phyloP scores from a whole-genome alignment of 768 basidiomycete genomes.

The Trametes villosa region DNA sequence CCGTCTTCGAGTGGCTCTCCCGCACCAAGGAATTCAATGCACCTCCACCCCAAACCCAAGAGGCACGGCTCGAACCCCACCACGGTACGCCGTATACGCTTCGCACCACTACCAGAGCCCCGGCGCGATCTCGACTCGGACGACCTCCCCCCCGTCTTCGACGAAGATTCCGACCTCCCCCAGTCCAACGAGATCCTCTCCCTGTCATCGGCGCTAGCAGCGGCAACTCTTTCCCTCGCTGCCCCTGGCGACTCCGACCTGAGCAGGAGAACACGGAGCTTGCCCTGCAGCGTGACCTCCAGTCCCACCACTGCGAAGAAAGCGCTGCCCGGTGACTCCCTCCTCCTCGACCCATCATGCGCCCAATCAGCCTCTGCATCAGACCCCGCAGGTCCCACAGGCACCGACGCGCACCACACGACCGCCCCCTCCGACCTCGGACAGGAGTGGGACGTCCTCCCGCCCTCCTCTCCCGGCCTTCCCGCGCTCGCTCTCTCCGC shows the following conservation, averaged over 20 bases:
- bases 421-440: slow-evolving; percentile 20
- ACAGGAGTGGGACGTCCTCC: slow-evolving; percentile 26
- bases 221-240: slow-evolving; percentile 27
- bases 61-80: slow-evolving; percentile 21
- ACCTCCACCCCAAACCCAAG: slow-evolving; percentile 12
- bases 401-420: slow-evolving; percentile 10
- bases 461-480: slow-evolving; percentile 17
- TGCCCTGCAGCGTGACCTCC: slow-evolving; percentile 27
- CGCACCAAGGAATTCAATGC: neutral
- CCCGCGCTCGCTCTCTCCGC: slow-evolving; percentile 19
- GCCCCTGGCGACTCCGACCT: slow-evolving; percentile 29
- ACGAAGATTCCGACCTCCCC: slow-evolving; percentile 28
- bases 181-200: slow-evolving; percentile 18
- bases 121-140: slow-evolving; percentile 48
- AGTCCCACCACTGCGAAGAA: slow-evolving; percentile 9
- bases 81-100: slow-evolving; percentile 58
- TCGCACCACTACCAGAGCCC: slow-evolving; percentile 86
- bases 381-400: slow-evolving; percentile 1
- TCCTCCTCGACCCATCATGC: slow-evolving; percentile 1
- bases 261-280: slow-evolving; percentile 21
- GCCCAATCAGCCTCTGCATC: slow-evolving; percentile 20
- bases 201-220: slow-evolving; percentile 26
- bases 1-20: slow-evolving; percentile 10
- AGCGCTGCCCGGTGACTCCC: slow-evolving; percentile 4
- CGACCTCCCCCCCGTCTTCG: slow-evolving; percentile 39